Conservation (phyloP, 2,329 filamentous ascomycete species). For the Fusarium liriodendri region DNA sequence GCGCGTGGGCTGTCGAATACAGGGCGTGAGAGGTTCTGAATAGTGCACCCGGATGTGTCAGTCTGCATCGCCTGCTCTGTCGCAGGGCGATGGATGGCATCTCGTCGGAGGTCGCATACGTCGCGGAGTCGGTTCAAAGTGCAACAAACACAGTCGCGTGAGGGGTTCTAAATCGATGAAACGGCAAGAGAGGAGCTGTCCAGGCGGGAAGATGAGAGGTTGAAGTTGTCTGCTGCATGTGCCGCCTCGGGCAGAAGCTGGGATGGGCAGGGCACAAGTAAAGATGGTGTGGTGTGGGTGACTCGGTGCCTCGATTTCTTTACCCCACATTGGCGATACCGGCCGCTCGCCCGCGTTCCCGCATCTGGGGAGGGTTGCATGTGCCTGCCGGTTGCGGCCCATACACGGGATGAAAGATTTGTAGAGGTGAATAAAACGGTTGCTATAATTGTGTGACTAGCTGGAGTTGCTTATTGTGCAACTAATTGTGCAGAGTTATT, state of each 20-base stretch:
- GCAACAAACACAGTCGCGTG: constrained; percentile 12
- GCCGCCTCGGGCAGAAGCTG: constrained; percentile 33
- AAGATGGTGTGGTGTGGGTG: constrained; percentile 30
- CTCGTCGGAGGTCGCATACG: constrained; percentile 53
- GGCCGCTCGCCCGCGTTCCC: constrained; percentile 21
- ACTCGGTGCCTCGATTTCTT: constrained; percentile 28
- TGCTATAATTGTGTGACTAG: neutral
- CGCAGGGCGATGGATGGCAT: constrained; percentile 61
- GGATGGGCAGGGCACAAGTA: neutral
- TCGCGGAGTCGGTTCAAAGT: constrained; percentile 1
- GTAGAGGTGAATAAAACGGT: neutral
- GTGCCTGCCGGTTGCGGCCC: constrained; percentile 5
- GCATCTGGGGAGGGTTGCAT: constrained; percentile 37
- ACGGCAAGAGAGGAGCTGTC: neutral
- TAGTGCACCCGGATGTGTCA: constrained; percentile 38
- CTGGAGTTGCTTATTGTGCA: neutral
- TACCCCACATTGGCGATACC: constrained; percentile 46
- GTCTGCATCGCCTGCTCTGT: constrained; percentile 56
- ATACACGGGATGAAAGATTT: neutral
- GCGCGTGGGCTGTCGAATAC: constrained; percentile 28
- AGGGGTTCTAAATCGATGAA: neutral
- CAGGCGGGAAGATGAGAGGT: neutral
- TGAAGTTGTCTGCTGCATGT: constrained; percentile 20
- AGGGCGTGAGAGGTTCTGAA: constrained; percentile 8
- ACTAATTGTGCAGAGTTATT: neutral